These are phyloP conservation scores for Ogataea nakhonphanomensis DNA, from an alignment of 805 yeast species.

Conservation along the genomic window DNA sequence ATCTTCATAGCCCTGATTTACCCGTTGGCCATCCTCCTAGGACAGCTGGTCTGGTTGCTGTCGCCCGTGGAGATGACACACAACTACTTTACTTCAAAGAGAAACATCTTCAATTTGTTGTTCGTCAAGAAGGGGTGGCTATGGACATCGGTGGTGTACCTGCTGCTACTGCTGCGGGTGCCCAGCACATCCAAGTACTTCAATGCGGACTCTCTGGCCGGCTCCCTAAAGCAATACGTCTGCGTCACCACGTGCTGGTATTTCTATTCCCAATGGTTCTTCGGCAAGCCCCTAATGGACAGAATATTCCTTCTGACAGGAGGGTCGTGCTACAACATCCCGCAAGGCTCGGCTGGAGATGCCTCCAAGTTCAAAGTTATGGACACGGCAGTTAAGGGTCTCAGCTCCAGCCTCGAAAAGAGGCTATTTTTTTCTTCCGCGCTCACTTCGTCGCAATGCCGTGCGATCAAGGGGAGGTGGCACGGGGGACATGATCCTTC, in stretches of 20 bases:
- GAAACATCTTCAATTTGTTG: slow-evolving; percentile 62
- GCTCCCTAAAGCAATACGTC: slow-evolving; percentile 39
- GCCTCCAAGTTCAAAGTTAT: slow-evolving; percentile 8
- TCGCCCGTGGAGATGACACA: slow-evolving; percentile 45
- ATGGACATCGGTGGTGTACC: slow-evolving; percentile 65
- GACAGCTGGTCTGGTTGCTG: slow-evolving; percentile 45
- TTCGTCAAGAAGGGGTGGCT: slow-evolving; percentile 93
- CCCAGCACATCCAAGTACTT: slow-evolving; percentile 10
- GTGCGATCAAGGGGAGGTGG: slow-evolving; percentile 66
- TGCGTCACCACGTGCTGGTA: slow-evolving; percentile 78
- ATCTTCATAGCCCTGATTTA: slow-evolving; percentile 12
- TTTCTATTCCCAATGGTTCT: slow-evolving; percentile 81
- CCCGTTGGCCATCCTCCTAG: slow-evolving; percentile 45
- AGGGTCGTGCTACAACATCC: slow-evolving; percentile 58
- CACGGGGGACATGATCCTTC: slow-evolving; percentile 92
- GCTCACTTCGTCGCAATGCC: slow-evolving; percentile 42
- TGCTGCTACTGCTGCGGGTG: slow-evolving; percentile 16
- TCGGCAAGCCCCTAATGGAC: slow-evolving; percentile 89
- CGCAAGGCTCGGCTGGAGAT: slow-evolving; percentile 9
- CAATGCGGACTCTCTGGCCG: slow-evolving; percentile 5
- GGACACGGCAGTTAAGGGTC: slow-evolving; percentile 13
- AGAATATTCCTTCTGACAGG: slow-evolving; percentile 75
- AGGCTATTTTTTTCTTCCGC: slow-evolving; percentile 16
- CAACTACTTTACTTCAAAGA: slow-evolving; percentile 56
- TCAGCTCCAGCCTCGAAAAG: slow-evolving; percentile 4